These are phyloP conservation scores for Pyricularia sp. DNA, from an alignment of 2,329 filamentous ascomycete species.

Conservation along the genomic window DNA sequence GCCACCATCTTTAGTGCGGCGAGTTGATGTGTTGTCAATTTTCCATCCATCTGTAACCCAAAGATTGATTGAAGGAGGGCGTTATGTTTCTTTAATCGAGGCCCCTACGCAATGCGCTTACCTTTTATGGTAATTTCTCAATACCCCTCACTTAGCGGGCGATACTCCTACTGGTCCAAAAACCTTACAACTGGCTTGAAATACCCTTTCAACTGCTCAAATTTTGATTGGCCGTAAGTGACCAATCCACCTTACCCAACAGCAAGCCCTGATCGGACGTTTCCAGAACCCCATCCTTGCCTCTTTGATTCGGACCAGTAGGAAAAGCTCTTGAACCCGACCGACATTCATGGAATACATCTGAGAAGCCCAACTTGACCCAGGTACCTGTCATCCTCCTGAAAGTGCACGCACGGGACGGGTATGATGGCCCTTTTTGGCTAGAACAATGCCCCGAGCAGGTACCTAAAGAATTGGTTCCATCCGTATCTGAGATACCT, in stretches of 20 bases:
- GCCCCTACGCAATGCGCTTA: background rate
- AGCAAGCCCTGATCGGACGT: background rate
- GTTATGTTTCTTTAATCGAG: background rate
- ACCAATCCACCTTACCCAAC: background rate
- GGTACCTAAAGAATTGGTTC: background rate
- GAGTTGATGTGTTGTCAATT: slow-evolving; percentile 6
- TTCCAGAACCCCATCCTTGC: background rate
- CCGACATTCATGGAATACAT: background rate
- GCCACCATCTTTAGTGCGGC: slow-evolving; percentile 32
- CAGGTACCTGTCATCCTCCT: background rate
- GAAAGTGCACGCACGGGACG: background rate
- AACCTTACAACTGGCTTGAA: background rate
- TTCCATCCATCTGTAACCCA: background rate
- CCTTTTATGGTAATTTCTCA: background rate
- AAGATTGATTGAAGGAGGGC: background rate
- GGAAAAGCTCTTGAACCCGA: background rate
- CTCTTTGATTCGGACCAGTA: background rate
- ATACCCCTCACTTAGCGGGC: background rate
- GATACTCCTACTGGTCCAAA: background rate
- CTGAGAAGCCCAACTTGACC: background rate
- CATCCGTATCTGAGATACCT: background rate
- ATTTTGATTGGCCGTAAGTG: background rate
- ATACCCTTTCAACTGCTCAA: background rate
- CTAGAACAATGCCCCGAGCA: background rate
- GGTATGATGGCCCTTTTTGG: background rate